These are phyloP conservation scores for Rhipidocladum racemiflorum DNA, from an alignment of 176 grass and related monocot genomes.

Conservation along the genomic window DNA sequence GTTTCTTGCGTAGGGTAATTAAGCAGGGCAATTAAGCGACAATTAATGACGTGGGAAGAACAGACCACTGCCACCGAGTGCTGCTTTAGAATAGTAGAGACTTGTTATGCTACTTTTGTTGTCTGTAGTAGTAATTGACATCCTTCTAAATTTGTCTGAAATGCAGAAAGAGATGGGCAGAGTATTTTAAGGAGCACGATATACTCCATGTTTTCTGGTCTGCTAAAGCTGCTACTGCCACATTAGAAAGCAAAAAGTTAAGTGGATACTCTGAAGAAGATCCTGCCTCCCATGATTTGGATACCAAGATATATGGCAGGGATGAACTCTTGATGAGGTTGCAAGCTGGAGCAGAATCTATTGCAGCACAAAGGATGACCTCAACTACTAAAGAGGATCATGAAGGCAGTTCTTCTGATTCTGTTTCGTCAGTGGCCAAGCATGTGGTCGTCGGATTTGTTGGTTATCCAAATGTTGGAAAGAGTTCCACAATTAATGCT, in stretches of 20 bases:
- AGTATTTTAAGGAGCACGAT: slow-evolving; percentile 65
- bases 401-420: slow-evolving; percentile 37
- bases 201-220: slow-evolving; percentile 95
- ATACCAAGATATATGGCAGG: slow-evolving; percentile 74
- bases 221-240: slow-evolving; percentile 81
- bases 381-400: slow-evolving; percentile 17
- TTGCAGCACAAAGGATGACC: slow-evolving; percentile 42
- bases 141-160: slow-evolving; percentile 18
- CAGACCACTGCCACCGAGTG: no score
- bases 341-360: slow-evolving; percentile 78
- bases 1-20: no score
- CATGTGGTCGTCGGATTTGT: slow-evolving; percentile 93
- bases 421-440: slow-evolving; percentile 41
- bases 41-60: no score
- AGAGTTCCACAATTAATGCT: slow-evolving; percentile 97
- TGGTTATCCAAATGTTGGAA: slow-evolving; percentile 98
- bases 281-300: slow-evolving; percentile 38
- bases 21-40: no score
- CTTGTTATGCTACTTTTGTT: slow-evolving; percentile 9
- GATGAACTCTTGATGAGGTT: slow-evolving; percentile 76
- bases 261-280: slow-evolving; percentile 42
- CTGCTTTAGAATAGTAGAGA: no score
- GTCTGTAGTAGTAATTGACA: background rate
- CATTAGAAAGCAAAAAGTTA: slow-evolving; percentile 70
- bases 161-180: slow-evolving; percentile 76